These are phyloP conservation scores for Tothia fuscella DNA, from an alignment of 2,329 filamentous ascomycete species.

Conservation along the genomic window DNA sequence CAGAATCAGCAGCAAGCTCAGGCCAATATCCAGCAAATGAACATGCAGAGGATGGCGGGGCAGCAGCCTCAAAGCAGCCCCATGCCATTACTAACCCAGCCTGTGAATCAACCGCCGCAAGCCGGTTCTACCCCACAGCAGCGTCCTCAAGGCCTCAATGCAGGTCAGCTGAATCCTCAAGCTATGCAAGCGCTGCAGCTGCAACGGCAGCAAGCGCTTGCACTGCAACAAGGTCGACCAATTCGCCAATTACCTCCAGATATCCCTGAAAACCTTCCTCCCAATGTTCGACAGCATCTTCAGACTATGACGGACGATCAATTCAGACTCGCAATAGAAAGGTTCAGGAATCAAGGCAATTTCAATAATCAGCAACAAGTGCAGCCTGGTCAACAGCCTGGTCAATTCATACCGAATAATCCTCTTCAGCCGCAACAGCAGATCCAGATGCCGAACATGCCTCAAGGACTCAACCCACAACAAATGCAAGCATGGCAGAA, in stretches of 20 bases:
- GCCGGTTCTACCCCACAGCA: neutral
- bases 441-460: no score
- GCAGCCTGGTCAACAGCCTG: neutral
- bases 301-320: conserved; percentile 3
- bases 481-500: no score
- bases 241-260: conserved; percentile 1
- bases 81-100: conserved; percentile 5
- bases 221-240: neutral
- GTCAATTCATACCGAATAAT: neutral
- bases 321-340: neutral
- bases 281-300: neutral
- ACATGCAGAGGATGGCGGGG: neutral
- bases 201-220: neutral
- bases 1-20: neutral
- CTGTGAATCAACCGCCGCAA: conserved; percentile 1
- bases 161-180: neutral
- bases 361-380: neutral
- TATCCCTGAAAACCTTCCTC: conserved; percentile 1
- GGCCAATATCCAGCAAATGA: conserved; percentile 1
- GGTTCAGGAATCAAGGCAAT: neutral
- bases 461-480: conserved; percentile 1
- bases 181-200: conserved; percentile 4
- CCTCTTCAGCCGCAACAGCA: neutral
- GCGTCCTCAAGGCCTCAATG: conserved; percentile 3
- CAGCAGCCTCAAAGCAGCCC: conserved; percentile 2